Evolutionary conservation across 2,329 filamentous ascomycete genomes (phyloP).

Genomic region (Stagonosporopsis chrysanthemi): DNA sequence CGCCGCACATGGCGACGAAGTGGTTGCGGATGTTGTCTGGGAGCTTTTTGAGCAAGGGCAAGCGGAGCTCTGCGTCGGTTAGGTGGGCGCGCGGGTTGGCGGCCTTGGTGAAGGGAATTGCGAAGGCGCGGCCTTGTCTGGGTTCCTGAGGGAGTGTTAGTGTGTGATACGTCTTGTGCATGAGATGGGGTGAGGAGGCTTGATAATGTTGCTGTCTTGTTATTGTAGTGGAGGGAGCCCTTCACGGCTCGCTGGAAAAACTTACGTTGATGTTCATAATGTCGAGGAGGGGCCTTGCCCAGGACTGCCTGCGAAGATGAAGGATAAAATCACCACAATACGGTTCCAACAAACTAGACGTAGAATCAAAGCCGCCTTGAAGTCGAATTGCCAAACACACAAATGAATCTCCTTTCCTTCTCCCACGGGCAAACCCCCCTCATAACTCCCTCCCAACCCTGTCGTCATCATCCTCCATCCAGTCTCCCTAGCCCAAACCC

Average conservation of each 20-base stretch:
- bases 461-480: conserved; percentile 8
- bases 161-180: neutral
- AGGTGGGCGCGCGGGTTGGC: conserved; percentile 20
- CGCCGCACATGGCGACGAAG: conserved; percentile 39
- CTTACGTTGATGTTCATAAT: conserved; percentile 20
- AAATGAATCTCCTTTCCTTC: neutral
- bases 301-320: neutral
- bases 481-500: neutral
- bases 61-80: conserved; percentile 20
- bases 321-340: neutral
- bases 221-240: neutral
- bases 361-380: neutral
- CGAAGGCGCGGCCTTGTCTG: conserved; percentile 23
- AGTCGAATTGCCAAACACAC: too few species aligned
- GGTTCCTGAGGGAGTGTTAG: conserved; percentile 12
- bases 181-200: neutral
- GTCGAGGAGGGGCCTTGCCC: neutral
- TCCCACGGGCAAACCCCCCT: neutral
- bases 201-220: neutral
- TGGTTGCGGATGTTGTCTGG: conserved; percentile 25
- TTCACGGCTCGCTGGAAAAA: neutral
- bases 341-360: neutral
- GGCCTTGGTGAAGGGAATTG: conserved; percentile 25
- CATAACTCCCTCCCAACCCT: neutral
- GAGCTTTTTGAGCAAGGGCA: conserved; percentile 18